phyloP scores from a whole-genome alignment of 495 filamentous ascomycete genomes.

The Lepidopterella palustris region DNA sequence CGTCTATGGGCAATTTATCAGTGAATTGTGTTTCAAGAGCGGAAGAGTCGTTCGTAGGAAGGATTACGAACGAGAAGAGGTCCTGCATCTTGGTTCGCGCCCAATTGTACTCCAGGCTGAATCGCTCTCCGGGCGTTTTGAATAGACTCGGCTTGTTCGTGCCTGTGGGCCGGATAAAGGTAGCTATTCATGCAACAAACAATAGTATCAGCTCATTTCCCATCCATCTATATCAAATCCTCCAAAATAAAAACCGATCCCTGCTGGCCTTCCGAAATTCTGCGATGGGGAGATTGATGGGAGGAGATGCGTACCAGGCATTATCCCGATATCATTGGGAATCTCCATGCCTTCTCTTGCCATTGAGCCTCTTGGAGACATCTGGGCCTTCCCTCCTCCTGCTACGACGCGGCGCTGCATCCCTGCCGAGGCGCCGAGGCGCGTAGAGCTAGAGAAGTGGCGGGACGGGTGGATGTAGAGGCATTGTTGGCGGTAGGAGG shows the following conservation, averaged over 20 bases:
- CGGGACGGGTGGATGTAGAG: background rate
- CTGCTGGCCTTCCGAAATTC: no score
- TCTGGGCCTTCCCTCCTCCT: no score
- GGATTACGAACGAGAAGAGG: background rate
- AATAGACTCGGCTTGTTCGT: slow-evolving; percentile 52
- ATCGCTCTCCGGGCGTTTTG: slow-evolving; percentile 36
- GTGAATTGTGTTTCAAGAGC: background rate
- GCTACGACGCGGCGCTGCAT: background rate
- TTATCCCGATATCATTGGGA: background rate
- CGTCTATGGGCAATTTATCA: slow-evolving; percentile 19
- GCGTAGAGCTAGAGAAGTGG: background rate
- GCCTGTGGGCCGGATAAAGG: slow-evolving; percentile 55
- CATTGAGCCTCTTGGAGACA: no score
- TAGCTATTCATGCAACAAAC: slow-evolving; percentile 33
- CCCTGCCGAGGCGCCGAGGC: background rate
- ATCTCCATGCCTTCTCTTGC: no score
- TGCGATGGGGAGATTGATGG: no score
- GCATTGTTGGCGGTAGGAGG: background rate
- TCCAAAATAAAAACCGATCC: no score
- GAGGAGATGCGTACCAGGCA: background rate
- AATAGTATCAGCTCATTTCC: background rate
- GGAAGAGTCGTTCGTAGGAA: no score
- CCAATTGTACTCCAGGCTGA: background rate
- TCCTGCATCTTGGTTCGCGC: background rate
- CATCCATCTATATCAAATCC: background rate